Evolutionary conservation across 495 filamentous ascomycete species (phyloP).

Genomic region (Penicillium verhagenii): DNA sequence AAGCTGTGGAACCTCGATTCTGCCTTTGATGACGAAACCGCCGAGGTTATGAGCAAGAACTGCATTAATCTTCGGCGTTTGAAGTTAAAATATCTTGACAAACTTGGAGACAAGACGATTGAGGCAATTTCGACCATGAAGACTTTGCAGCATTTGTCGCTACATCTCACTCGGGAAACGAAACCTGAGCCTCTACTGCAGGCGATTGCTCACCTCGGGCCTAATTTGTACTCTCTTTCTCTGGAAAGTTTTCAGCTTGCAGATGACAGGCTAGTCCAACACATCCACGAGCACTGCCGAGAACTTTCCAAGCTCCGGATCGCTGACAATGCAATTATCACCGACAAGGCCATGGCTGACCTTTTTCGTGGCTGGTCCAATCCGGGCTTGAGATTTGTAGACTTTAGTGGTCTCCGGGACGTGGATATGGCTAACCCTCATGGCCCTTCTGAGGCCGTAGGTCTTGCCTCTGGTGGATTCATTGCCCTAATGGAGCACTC

Average conservation of each 20-base stretch:
- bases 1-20: conserved; percentile 68
- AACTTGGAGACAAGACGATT: conserved; percentile 47
- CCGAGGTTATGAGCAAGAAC: conserved; percentile 51
- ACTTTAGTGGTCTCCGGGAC: conserved; percentile 72
- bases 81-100: conserved; percentile 65
- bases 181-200: conserved; percentile 55
- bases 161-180: conserved; percentile 58
- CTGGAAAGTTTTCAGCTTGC: conserved; percentile 57
- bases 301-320: conserved; percentile 74
- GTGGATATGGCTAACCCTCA: conserved; percentile 67
- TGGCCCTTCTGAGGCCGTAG: conserved; percentile 55
- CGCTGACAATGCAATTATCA: conserved; percentile 68
- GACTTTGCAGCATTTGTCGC: conserved; percentile 68
- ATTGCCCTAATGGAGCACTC: conserved; percentile 82
- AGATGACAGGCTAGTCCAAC: conserved; percentile 61
- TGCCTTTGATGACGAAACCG: conserved; percentile 68
- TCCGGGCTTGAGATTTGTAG: conserved; percentile 61
- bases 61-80: conserved; percentile 68
- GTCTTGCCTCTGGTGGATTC: conserved; percentile 73
- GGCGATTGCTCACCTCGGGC: conserved; percentile 59
- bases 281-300: conserved; percentile 64
- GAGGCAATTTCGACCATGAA: conserved; percentile 53
- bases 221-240: conserved; percentile 66
- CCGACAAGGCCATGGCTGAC: conserved; percentile 63
- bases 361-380: conserved; percentile 81